Base-by-base conservation (phyloP, 345 rosid species). In the Dimocarpus longan region DNA sequence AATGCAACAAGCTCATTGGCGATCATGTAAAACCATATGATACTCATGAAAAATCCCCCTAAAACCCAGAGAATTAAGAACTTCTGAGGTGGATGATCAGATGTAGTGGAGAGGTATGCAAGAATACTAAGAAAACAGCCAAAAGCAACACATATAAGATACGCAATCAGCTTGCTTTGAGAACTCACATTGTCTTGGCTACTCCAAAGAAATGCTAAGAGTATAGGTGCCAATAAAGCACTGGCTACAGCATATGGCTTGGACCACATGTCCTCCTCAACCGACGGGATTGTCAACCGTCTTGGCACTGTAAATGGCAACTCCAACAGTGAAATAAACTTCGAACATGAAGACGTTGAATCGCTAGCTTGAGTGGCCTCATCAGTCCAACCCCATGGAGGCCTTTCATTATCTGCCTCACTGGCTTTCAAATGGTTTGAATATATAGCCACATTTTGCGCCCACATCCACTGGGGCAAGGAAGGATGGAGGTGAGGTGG, bases 11-110 rank as follows among this genome's bases (percentile, higher is more conserved):
- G 98, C 81, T 95, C 98, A 22, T 90, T 93, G 8, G 98, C 98
- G 26, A 95, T 88, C 75, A 95, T 93, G 88, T 93, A 95, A 83
- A 95, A 95, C 98, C 98, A 95, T 57, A 90, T 80, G 19, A 93
- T 95, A 78, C 98, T 95, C 98, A 93, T 95, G 24, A 87, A 77
- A 78, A 95, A 95, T 57, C 98, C 98, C 11, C 94, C 98, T n/a
- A 93, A 83, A 60, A 91, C 97, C 98, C 98, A 95, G 64, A 90
- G 81, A 76, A 92, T 84, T 73, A 93, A 79, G 79, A 86, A 92
- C 43, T 63, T 93, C 64, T 62, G 86, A 26, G 98, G 97, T 39
- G 97, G 98, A 71, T 87, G 90, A 48, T 95, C 95, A 1, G 81
- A 71, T 70, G 71, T 71, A 3, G 93, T 91, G 82, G 85, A 81